phyloP scores from a whole-genome alignment of 2,329 filamentous ascomycete species.

The Aspergillus pseudoglaucus region DNA sequence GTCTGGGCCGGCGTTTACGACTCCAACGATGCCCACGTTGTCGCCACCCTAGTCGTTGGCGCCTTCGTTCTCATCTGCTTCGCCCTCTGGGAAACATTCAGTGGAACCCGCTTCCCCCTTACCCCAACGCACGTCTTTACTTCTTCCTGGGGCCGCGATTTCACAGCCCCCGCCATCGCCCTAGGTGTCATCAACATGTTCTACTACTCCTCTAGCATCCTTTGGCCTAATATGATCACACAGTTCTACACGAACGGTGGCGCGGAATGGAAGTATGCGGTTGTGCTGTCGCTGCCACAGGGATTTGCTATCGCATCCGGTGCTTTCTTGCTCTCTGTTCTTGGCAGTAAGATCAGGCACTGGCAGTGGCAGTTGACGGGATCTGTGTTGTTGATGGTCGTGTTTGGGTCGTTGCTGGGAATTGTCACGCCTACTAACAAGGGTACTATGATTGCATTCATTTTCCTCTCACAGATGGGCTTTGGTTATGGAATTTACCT shows the following conservation, averaged over 20 bases:
- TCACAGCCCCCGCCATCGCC: conserved; percentile 43
- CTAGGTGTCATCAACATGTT: conserved; percentile 47
- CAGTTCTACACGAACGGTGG: conserved; percentile 37
- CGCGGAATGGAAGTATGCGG: conserved; percentile 27
- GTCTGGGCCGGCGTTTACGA: conserved; percentile 34
- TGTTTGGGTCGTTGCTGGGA: conserved; percentile 42
- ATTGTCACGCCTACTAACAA: conserved; percentile 40
- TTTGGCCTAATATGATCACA: conserved; percentile 45
- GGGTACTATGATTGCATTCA: conserved; percentile 43
- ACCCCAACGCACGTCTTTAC: conserved; percentile 44
- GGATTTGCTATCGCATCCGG: conserved; percentile 42
- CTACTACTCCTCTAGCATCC: conserved; percentile 44
- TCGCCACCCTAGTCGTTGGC: conserved; percentile 33
- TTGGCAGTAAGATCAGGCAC: conserved; percentile 39
- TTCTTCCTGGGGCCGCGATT: conserved; percentile 39
- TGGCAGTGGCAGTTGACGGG: conserved; percentile 45
- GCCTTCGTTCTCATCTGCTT: conserved; percentile 31
- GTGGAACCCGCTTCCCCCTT: conserved; percentile 33
- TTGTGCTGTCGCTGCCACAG: conserved; percentile 38
- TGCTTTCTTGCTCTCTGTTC: conserved; percentile 35
- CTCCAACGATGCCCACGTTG: conserved; percentile 31
- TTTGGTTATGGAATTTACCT: conserved; percentile 46
- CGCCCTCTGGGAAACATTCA: conserved; percentile 36
- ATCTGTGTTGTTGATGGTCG: conserved; percentile 41
- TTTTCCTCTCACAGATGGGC: conserved; percentile 40